phyloP scores from a whole-genome alignment of 192 early-diverging fungal genomes.

The Umbelopsis isabellina region DNA sequence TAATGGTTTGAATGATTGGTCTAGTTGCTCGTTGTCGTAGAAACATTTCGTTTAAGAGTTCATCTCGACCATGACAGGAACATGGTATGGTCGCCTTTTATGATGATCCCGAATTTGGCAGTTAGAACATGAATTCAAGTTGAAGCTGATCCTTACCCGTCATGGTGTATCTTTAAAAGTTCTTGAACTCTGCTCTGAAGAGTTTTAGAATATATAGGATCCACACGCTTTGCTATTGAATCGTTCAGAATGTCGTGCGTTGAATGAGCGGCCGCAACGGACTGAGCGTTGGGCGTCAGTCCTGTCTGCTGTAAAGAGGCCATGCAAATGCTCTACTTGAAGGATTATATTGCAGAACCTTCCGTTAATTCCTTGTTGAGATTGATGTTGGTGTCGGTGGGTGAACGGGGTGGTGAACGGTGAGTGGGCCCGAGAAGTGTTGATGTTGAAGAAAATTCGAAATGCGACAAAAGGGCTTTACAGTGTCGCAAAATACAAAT shows the following conservation, averaged over 20 bases:
- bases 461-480: too few species aligned
- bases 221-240: conserved; percentile 41
- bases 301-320: conserved; percentile 21
- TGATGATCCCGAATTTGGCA: not conserved
- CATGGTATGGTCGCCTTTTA: not conserved
- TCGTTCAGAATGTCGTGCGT: conserved; percentile 17
- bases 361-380: too few species aligned
- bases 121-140: not conserved
- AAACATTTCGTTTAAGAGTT: not conserved
- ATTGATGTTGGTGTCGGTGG: too few species aligned
- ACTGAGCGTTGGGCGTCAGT: conserved; percentile 15
- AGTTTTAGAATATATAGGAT: conserved; percentile 40
- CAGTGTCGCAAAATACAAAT: too few species aligned
- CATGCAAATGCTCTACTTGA: conserved; percentile 21
- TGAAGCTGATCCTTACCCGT: conserved; percentile 31
- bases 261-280: conserved; percentile 17
- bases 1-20: too few species aligned
- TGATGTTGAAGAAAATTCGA: too few species aligned
- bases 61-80: not conserved
- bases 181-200: conserved; percentile 37
- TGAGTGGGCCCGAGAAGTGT: too few species aligned
- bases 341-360: not conserved
- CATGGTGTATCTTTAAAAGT: conserved; percentile 30
- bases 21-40: not conserved
- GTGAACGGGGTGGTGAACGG: too few species aligned